Evolutionary conservation across 164 flowering plant species (phyloP).

Genomic region (Sedum album): DNA sequence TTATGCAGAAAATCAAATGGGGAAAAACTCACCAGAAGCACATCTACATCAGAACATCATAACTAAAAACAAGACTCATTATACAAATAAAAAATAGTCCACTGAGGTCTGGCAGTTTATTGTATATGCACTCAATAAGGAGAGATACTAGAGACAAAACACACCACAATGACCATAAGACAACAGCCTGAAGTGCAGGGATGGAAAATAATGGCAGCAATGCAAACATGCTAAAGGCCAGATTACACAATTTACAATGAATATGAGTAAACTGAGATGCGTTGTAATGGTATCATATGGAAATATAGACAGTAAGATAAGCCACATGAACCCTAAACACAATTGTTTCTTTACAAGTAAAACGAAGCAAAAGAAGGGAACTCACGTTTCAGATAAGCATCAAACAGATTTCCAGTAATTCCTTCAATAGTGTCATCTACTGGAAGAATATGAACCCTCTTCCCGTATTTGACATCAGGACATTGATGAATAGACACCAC

Average conservation of each 20-base stretch:
- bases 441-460: constrained; percentile 29
- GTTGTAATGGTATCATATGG: neutral
- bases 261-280: neutral
- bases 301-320: neutral
- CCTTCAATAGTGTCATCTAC: constrained; percentile 36
- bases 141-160: too few relatives aligned
- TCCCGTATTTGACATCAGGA: constrained; percentile 30
- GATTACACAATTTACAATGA: neutral
- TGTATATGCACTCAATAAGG: neutral
- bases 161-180: neutral
- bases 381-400: constrained; percentile 35
- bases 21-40: neutral
- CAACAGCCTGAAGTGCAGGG: neutral
- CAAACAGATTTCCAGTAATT: constrained; percentile 35
- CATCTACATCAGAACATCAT: too few relatives aligned
- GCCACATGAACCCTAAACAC: neutral
- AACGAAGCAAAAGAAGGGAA: neutral
- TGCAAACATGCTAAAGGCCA: neutral
- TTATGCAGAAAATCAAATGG: neutral
- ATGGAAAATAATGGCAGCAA: neutral
- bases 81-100: neutral
- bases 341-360: neutral
- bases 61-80: neutral
- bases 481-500: constrained; percentile 34
- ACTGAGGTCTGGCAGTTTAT: neutral